Evolutionary conservation across 257 asterid species (phyloP), one percentile per base, ranked within the genome.

Genomic region (Solanum infundibuliforme): DNA sequence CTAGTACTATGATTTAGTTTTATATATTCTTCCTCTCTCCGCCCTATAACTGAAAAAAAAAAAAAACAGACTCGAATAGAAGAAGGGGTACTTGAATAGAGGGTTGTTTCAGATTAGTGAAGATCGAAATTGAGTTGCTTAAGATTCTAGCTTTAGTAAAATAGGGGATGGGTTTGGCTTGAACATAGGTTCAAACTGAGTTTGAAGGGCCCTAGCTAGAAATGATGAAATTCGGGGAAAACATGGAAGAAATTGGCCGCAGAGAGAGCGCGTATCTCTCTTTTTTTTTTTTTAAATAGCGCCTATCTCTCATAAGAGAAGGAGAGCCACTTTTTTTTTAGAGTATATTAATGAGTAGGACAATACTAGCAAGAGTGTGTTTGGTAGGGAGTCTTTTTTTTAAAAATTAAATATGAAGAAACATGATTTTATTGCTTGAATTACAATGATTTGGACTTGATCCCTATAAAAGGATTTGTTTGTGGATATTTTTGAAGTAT

Each of bases 91-190:
- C 60, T 48, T 48, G 60, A 48, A 2, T 8, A 48, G 3, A 48
- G 60, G 21, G 21, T 0, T 0, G 1, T 48, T 2, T 48, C 1
- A 48, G 3, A 48, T 0, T 0, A 6, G 0, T 52, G 62, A 16
- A 52, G 62, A 5, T 52, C 0, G 23, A 2, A 52, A 18, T 52
- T 52, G 1, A 52, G 10, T 0, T 2, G 9, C n/a, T 52, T 52
- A 52, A 52, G n/a, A 52, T 18, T 52, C n/a, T 1, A 18, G 62
- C 2, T 0, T 52, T 52, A 18, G 1, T 52, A 52, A 6, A 52
- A 52, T 18, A 18, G 62, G n/a, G n/a, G 62, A 7, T 16, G 10
- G 1, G 1, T 52, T 18, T 52, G 62, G 4, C n/a, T 52, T 52
- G 10, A 52, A 52, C 62, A 6, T 18, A 52, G n/a, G n/a, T 0